Evolutionary conservation across 2,329 filamentous ascomycete genomes (phyloP), one percentile per base, ranked within the genome.

Genomic region (Colletotrichum neosansevieriae): DNA sequence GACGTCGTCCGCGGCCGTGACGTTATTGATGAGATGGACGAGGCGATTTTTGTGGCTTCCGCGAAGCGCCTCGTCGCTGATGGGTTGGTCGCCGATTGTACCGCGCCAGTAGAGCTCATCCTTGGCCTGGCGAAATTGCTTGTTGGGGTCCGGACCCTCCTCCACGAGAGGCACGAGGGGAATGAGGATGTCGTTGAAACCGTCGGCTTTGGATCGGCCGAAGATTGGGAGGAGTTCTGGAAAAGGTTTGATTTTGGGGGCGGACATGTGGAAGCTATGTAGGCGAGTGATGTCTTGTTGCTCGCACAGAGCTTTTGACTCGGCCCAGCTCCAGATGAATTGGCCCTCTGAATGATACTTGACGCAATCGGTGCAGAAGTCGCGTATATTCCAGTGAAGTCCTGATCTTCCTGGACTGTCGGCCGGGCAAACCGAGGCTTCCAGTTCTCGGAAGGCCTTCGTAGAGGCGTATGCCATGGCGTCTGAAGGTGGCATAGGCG

Each of bases 101-200:
- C 91, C 92, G 58, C 92, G 89, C 93, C 93, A 97, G 77, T 92
- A 92, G 3, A 95, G 81, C 1, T 82, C 81, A 69, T 90, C 86
- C 50, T 86, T 82, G 73, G 94, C 94, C 54, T 89, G 80, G 0
- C 79, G 74, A 70, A 92, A 94, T 0, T 75, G 76, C 72, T 78
- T 79, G 29, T 74, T 74, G 5, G 81, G 73, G 38, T 83, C 80
- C 0, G 83, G 81, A 3, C 84, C 79, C 1, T 84, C 83, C 29
- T 86, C 84, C 0, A 79, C 74, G 11, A 67, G 67, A 61, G 59
- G 86, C 78, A 73, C 85, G 82, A 88, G 74, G 0, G 93, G 93
- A 59, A 94, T 91, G 21, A 94, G 79, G 38, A 97, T 92, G 75
- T 97, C 93, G 71, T 86, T 88, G 79, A 92, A 95, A 4, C 89